A percentile compares a stretch with the other conserved stretches of the same genome.
These are phyloP conservation scores for Hymenotorrendiella dingleyae DNA, from an alignment of 2,329 filamentous ascomycete genomes.

Conservation along the genomic window DNA sequence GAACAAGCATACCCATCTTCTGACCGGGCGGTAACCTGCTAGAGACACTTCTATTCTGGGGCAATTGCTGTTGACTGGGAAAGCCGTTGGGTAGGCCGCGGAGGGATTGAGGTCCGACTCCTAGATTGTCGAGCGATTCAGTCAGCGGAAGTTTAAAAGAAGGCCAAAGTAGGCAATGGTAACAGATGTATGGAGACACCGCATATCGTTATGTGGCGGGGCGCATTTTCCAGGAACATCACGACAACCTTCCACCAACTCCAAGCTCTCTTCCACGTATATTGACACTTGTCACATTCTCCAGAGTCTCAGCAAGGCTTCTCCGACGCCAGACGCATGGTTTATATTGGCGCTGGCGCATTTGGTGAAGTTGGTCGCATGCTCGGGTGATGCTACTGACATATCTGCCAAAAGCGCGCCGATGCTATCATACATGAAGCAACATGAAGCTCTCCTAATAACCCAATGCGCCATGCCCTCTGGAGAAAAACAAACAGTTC, in stretches of 20 bases:
- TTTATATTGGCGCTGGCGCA: not conserved
- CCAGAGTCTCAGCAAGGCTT: not conserved
- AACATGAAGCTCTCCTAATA: not conserved
- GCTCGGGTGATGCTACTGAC: not conserved
- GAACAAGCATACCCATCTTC: slow-evolving; percentile 50
- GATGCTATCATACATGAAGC: not conserved
- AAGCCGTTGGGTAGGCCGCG: slow-evolving; percentile 58
- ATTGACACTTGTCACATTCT: not conserved
- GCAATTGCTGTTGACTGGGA: slow-evolving; percentile 49
- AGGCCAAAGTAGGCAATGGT: not conserved
- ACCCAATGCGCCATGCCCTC: not conserved
- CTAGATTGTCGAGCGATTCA: slow-evolving; percentile 14
- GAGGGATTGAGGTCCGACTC: slow-evolving; percentile 53
- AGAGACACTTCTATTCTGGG: slow-evolving; percentile 50
- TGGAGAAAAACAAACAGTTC: slow-evolving; percentile 1
- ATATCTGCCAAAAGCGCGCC: not conserved
- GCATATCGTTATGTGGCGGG: not conserved
- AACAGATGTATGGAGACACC: not conserved
- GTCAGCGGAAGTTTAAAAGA: slow-evolving; percentile 15
- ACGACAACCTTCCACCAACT: not conserved
- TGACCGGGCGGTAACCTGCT: slow-evolving; percentile 59
- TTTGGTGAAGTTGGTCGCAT: not conserved
- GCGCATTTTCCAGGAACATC: not conserved
- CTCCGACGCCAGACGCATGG: not conserved
- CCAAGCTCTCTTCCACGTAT: not conserved